Percentiles rank a stretch among this genome's conserved stretches.
These are phyloP conservation scores for Biscogniauxia marginata DNA, from an alignment of 2,329 filamentous ascomycete genomes.

Conservation along the genomic window DNA sequence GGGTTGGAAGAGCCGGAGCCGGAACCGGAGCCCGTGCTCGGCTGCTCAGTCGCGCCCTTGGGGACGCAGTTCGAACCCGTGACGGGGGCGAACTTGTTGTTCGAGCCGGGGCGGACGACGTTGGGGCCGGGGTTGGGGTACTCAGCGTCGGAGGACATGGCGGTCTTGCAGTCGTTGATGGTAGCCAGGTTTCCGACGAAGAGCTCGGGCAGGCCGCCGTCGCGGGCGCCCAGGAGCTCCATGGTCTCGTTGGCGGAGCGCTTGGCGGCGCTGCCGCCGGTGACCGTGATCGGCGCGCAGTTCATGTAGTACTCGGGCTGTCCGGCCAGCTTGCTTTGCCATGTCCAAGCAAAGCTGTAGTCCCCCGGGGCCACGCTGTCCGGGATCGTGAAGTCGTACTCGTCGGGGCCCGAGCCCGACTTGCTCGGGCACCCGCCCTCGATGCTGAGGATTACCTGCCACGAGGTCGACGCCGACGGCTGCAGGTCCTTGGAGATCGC, in stretches of 20 bases:
- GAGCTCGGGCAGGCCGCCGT: conserved; percentile 57
- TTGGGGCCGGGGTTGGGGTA: conserved; percentile 50
- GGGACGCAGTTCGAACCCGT: conserved; percentile 28
- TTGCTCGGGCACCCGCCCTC: conserved; percentile 65
- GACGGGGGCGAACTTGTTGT: conserved; percentile 32
- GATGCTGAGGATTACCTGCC: conserved; percentile 70
- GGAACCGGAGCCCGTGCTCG: background rate
- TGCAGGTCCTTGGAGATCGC: conserved; percentile 61
- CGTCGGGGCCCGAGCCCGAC: conserved; percentile 38
- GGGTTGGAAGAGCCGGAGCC: background rate
- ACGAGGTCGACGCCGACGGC: conserved; percentile 43
- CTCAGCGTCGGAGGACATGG: conserved; percentile 49
- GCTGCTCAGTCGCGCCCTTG: conserved; percentile 23
- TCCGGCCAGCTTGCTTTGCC: conserved; percentile 67
- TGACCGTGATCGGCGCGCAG: conserved; percentile 64
- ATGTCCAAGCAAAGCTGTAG: conserved; percentile 70
- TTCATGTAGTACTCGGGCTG: conserved; percentile 80
- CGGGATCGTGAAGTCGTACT: conserved; percentile 61
- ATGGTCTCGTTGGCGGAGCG: conserved; percentile 23
- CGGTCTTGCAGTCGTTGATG: conserved; percentile 52
- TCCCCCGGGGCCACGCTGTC: conserved; percentile 59
- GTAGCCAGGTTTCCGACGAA: conserved; percentile 64
- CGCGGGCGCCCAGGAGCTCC: conserved; percentile 45
- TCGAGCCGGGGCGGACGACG: background rate
- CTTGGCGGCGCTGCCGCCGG: conserved; percentile 28